phyloP scores from a whole-genome alignment of 2,329 filamentous ascomycete species.

The Capronia epimyces region DNA sequence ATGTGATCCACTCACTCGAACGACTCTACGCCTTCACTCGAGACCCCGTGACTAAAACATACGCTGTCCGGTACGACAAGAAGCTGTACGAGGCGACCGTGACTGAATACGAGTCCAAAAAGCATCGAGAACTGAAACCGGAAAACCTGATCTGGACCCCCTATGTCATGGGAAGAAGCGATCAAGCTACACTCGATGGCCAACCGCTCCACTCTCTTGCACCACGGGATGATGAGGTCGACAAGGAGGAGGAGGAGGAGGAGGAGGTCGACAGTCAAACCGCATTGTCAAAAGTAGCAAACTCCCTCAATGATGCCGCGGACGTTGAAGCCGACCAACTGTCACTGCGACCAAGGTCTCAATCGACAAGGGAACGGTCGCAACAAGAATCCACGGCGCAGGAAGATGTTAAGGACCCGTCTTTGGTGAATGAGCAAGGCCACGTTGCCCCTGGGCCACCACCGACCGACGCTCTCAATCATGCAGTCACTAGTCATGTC shows the following conservation, averaged over 20 bases:
- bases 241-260: conserved; percentile 44
- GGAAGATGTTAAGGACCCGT: conserved; percentile 14
- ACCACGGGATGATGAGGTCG: conserved; percentile 68
- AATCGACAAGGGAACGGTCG: conserved; percentile 8
- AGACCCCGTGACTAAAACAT: conserved; percentile 80
- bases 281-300: conserved; percentile 9
- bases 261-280: conserved; percentile 30
- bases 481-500: conserved; percentile 6
- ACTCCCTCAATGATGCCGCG: conserved; percentile 30
- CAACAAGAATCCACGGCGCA: conserved; percentile 5
- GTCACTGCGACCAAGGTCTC: conserved; percentile 14
- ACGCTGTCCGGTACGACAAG: conserved; percentile 82
- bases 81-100: conserved; percentile 83
- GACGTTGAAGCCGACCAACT: conserved; percentile 11
- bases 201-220: conserved; percentile 82
- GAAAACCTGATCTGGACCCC: conserved; percentile 87
- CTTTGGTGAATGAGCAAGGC: conserved; percentile 19
- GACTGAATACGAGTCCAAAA: conserved; percentile 80
- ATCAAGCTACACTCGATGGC: conserved; percentile 74
- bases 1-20: conserved; percentile 90
- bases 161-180: conserved; percentile 88
- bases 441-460: conserved; percentile 27
- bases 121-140: conserved; percentile 77
- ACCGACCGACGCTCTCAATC: conserved; percentile 20
- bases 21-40: conserved; percentile 81